These are phyloP conservation scores for Myxozyma kluyveri DNA, from an alignment of 805 yeast species.

Conservation along the genomic window DNA sequence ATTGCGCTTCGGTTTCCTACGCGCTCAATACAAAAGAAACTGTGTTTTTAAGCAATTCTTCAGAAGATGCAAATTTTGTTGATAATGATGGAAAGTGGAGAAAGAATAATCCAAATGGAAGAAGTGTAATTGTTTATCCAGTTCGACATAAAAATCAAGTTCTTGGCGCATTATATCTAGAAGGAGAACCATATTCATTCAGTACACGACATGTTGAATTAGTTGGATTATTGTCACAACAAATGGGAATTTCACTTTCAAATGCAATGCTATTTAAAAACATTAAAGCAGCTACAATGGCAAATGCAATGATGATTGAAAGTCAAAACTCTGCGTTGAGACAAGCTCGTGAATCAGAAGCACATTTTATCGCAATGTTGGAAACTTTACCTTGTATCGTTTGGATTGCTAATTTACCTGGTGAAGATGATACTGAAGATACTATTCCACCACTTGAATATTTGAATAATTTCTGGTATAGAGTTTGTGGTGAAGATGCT, in stretches of 20 bases:
- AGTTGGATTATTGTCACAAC: slow-evolving; percentile 27
- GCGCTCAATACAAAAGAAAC: slow-evolving; percentile 24
- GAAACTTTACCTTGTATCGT: slow-evolving; percentile 32
- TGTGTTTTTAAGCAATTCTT: slow-evolving; percentile 17
- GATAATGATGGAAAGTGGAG: slow-evolving; percentile 22
- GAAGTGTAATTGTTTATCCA: slow-evolving; percentile 29
- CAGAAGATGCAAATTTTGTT: slow-evolving; percentile 21
- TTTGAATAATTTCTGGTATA: slow-evolving; percentile 28
- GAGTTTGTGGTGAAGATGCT: slow-evolving; percentile 26
- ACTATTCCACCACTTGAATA: slow-evolving; percentile 18
- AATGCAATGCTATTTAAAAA: slow-evolving; percentile 30
- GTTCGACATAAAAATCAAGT: slow-evolving; percentile 24
- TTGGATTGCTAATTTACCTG: slow-evolving; percentile 27
- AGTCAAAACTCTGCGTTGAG: slow-evolving; percentile 26
- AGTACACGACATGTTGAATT: slow-evolving; percentile 30
- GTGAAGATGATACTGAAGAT: neutral
- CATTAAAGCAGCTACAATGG: slow-evolving; percentile 30
- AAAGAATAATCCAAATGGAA: slow-evolving; percentile 18
- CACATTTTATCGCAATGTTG: slow-evolving; percentile 28
- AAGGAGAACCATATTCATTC: slow-evolving; percentile 30
- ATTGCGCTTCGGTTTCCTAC: slow-evolving; percentile 17
- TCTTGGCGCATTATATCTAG: slow-evolving; percentile 29
- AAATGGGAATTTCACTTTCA: slow-evolving; percentile 32
- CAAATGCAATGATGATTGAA: slow-evolving; percentile 31
- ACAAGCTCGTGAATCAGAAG: slow-evolving; percentile 30